Evolutionary conservation across 2,329 filamentous ascomycete genomes (phyloP).

Genomic region (Beauveria pseudobassiana): DNA sequence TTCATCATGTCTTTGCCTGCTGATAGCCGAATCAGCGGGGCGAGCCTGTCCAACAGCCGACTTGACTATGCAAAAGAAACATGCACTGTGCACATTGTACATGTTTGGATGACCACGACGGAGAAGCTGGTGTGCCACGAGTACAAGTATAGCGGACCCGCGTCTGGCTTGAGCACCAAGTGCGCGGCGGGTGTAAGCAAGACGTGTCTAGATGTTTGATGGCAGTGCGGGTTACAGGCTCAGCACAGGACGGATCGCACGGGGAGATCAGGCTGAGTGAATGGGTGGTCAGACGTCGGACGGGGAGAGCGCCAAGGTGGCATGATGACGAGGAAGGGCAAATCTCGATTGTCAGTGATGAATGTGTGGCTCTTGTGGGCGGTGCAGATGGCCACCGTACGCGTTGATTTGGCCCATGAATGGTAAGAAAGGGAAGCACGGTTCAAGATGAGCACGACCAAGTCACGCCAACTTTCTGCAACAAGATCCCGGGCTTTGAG

Average conservation of each 20-base stretch:
- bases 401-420: too few relatives aligned
- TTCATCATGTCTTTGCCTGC: too few relatives aligned
- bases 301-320: not conserved
- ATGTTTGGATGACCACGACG: not conserved
- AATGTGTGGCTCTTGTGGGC: not conserved
- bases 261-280: not conserved
- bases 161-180: not conserved
- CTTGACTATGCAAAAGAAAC: not conserved
- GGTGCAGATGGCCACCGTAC: not conserved
- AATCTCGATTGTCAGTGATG: slow-evolving; percentile 5
- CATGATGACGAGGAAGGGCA: not conserved
- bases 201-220: not conserved
- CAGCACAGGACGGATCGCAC: not conserved
- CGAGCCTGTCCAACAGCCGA: not conserved
- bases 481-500: not conserved
- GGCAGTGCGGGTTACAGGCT: not conserved
- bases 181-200: not conserved
- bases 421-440: too few relatives aligned
- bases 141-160: not conserved
- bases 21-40: too few relatives aligned
- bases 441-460: too few relatives aligned
- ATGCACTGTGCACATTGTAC: not conserved
- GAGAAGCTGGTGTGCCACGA: not conserved
- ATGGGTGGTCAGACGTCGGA: not conserved
- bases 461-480: not conserved